A percentile compares a stretch with the other conserved stretches of the same genome.
Conservation (phyloP, 2,329 filamentous ascomycete species). For the Nothomitra cinnamomea region DNA sequence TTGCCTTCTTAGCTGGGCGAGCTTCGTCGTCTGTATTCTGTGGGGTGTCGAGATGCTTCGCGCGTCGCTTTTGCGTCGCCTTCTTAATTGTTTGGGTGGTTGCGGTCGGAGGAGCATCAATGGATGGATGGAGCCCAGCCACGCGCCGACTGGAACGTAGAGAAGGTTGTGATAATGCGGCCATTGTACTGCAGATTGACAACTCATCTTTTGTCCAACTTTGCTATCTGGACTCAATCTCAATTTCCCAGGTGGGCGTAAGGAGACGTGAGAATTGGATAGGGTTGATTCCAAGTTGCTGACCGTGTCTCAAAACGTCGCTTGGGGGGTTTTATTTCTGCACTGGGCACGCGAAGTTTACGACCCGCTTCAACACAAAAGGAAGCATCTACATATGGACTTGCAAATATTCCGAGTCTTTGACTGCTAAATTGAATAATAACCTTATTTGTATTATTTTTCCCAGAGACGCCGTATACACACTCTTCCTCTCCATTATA, state of each 20-base stretch:
- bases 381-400: not conserved
- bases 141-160: slow-evolving; percentile 4
- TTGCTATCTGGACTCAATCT: not conserved
- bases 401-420: not conserved
- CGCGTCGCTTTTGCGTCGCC: not conserved
- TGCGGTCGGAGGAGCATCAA: not conserved
- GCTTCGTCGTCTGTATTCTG: not conserved
- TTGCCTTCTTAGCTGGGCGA: not conserved
- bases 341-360: not conserved
- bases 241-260: not conserved
- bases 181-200: slow-evolving; percentile 3
- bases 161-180: not conserved
- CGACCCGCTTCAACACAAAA: not conserved
- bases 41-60: not conserved
- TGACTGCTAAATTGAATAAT: too few species aligned
- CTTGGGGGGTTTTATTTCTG: not conserved
- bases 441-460: too few species aligned
- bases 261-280: not conserved
- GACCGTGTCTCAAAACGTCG: not conserved
- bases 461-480: too few species aligned
- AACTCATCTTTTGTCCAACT: slow-evolving; percentile 2
- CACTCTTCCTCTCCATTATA: too few species aligned
- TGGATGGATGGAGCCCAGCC: slow-evolving; percentile 2
- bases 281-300: not conserved
- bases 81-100: not conserved